A percentile compares a stretch with the other conserved stretches of the same genome.
Evolutionary conservation across 345 rosid species (phyloP).

Genomic region (Clausena lansium): DNA sequence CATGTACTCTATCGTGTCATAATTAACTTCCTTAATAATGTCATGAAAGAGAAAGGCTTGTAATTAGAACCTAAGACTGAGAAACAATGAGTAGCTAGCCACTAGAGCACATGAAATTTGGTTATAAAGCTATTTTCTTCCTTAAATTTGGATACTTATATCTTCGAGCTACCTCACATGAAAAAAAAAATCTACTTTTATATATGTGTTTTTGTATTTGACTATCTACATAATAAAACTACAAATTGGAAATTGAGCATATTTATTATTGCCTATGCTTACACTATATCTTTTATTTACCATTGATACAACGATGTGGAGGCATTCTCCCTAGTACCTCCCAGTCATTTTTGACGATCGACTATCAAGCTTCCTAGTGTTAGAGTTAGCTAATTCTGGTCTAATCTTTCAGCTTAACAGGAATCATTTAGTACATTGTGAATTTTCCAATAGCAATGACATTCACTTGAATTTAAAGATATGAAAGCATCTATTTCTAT

Average conservation of each 20-base stretch:
- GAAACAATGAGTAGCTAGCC: background rate
- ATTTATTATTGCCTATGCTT: background rate
- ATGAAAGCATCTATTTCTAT: background rate
- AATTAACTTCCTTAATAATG: background rate
- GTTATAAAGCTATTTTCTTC: background rate
- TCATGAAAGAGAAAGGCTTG: background rate
- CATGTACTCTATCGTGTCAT: background rate
- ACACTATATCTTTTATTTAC: background rate
- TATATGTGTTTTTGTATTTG: background rate
- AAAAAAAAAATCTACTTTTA: background rate
- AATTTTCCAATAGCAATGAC: background rate
- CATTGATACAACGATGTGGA: background rate
- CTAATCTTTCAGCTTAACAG: background rate
- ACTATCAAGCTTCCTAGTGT: background rate
- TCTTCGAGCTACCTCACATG: background rate
- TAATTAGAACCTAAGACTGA: background rate
- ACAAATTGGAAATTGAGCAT: too few species aligned
- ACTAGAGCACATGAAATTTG: background rate
- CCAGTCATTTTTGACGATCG: background rate
- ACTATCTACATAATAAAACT: background rate
- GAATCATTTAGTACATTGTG: background rate
- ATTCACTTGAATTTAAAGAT: background rate
- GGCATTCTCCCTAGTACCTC: background rate
- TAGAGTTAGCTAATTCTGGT: background rate
- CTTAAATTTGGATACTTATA: background rate